Evolutionary conservation across 768 basidiomycete species (phyloP).

Genomic region (Mycena leptocephala): DNA sequence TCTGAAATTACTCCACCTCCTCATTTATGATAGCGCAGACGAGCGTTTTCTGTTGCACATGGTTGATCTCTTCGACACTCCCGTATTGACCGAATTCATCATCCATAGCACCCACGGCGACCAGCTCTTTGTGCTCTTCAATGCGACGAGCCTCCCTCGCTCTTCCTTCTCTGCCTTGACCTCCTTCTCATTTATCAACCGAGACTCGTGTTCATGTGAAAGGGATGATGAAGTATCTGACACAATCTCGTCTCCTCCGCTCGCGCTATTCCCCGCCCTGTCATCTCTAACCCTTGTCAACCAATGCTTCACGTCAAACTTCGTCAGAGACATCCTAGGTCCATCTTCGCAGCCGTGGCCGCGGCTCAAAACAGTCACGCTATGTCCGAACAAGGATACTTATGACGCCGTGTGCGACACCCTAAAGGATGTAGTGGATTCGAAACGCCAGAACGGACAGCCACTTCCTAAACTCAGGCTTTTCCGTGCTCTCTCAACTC

Average conservation of each 20-base stretch:
- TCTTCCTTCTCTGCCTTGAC: conserved; percentile 1
- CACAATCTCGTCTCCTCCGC: neutral
- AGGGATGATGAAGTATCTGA: neutral
- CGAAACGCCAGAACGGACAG: neutral
- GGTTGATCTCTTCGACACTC: neutral
- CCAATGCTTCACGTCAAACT: neutral
- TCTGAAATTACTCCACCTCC: neutral
- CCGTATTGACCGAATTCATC: neutral
- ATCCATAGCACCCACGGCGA: neutral
- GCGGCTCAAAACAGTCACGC: neutral
- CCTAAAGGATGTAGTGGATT: neutral
- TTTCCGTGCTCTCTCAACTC: neutral
- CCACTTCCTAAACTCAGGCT: neutral
- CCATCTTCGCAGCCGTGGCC: neutral
- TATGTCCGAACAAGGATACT: neutral
- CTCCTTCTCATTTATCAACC: neutral
- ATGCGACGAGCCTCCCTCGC: neutral
- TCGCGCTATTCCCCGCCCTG: conserved; percentile 1
- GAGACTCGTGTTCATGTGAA: neutral
- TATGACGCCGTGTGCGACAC: neutral
- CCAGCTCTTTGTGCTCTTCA: neutral
- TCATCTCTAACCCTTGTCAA: neutral
- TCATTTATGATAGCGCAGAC: neutral
- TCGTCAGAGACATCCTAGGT: neutral
- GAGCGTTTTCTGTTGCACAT: too few species aligned